Conservation (phyloP, 768 basidiomycete genomes). For the Exsudoporus frostii region DNA sequence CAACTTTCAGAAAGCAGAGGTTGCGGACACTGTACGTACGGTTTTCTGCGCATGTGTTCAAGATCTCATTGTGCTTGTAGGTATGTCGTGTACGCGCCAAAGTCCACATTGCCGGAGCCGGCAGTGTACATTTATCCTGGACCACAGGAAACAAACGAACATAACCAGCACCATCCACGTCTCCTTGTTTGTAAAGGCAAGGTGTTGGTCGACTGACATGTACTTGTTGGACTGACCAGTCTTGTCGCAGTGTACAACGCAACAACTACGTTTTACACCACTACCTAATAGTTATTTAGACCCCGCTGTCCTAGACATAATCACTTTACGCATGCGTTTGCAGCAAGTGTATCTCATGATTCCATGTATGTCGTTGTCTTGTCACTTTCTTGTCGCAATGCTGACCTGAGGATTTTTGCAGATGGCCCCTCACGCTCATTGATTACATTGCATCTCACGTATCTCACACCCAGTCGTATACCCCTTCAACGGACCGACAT, state of each 20-base stretch:
- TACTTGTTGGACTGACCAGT: conserved; percentile 1
- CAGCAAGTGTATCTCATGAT: conserved; percentile 30
- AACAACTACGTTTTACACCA: conserved; percentile 25
- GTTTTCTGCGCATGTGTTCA: background rate
- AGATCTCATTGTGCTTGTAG: conserved; percentile 34
- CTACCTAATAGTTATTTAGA: conserved; percentile 25
- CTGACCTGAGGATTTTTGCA: conserved; percentile 7
- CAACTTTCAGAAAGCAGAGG: conserved; percentile 69
- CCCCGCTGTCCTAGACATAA: conserved; percentile 28
- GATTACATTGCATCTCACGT: conserved; percentile 20
- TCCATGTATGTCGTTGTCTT: conserved; percentile 17
- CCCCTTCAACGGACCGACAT: conserved; percentile 26
- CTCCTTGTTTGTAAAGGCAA: conserved; percentile 27
- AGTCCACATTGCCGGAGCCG: conserved; percentile 70
- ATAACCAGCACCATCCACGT: conserved; percentile 10
- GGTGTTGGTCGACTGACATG: background rate
- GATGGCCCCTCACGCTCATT: conserved; percentile 29
- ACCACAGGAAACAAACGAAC: conserved; percentile 49
- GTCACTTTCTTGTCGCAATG: background rate
- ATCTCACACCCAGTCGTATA: conserved; percentile 23
- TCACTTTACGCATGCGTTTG: conserved; percentile 21
- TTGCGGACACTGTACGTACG: conserved; percentile 70
- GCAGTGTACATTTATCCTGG: conserved; percentile 79
- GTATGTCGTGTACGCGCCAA: conserved; percentile 77
- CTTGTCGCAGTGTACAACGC: conserved; percentile 26